phyloP scores from a whole-genome alignment of 129 eudicot genomes.

The Rutidosis leptorrhynchoides region DNA sequence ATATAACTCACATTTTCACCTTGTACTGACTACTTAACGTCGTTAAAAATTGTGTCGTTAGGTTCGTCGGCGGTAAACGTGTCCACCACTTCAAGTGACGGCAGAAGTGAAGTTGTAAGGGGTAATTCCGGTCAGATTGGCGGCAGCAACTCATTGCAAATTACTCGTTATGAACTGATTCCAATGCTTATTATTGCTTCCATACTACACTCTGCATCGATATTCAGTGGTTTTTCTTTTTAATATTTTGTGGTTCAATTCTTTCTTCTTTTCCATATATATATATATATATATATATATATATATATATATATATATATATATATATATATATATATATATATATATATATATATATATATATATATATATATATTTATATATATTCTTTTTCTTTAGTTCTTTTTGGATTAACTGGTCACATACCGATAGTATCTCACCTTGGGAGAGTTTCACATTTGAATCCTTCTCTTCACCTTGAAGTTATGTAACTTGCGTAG shows the following conservation, averaged over 20 bases:
- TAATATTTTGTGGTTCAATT: slow-evolving; percentile 14
- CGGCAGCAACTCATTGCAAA: slow-evolving; percentile 34
- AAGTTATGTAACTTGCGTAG: not conserved
- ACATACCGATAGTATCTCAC: not conserved
- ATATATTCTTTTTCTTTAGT: not conserved
- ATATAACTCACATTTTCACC: too few species aligned
- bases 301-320: too few species aligned
- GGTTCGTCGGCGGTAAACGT: slow-evolving; percentile 81
- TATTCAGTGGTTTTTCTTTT: not conserved
- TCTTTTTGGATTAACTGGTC: slow-evolving; percentile 2
- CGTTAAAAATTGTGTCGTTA: slow-evolving; percentile 26
- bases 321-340: too few species aligned
- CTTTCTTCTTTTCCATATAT: not conserved
- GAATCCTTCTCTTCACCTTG: not conserved
- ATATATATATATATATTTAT: too few species aligned
- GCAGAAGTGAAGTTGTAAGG: slow-evolving; percentile 58
- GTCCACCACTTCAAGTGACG: slow-evolving; percentile 52
- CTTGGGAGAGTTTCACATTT: not conserved
- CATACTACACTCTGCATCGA: slow-evolving; percentile 28
- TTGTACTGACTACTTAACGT: not conserved
- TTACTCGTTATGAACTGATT: slow-evolving; percentile 27
- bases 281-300: too few species aligned
- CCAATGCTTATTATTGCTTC: slow-evolving; percentile 34
- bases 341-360: too few species aligned
- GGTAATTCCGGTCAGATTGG: slow-evolving; percentile 58